phyloP scores from a whole-genome alignment of 2,329 filamentous ascomycete genomes.

The Cercospora nicotianae region DNA sequence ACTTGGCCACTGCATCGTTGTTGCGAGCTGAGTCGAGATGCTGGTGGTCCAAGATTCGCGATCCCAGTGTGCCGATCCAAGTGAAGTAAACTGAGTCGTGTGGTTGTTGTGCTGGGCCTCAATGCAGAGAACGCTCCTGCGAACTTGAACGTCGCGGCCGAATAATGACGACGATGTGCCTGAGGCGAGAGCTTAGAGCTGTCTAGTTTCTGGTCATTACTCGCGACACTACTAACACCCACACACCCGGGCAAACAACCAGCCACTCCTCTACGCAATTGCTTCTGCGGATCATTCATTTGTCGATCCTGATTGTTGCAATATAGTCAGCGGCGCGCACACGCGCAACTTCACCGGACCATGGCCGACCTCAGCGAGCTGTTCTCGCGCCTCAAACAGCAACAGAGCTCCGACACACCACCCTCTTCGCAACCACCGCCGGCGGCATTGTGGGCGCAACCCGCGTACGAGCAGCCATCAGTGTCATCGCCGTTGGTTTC shows the following conservation, averaged over 20 bases:
- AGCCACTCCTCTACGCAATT: slow-evolving; percentile 7
- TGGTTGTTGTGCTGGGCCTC: slow-evolving; percentile 1
- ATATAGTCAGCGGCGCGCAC: slow-evolving; percentile 17
- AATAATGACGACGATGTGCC: neutral
- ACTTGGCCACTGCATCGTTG: neutral
- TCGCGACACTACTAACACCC: slow-evolving; percentile 1
- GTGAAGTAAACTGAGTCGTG: neutral
- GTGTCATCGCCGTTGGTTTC: slow-evolving; percentile 61
- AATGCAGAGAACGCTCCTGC: neutral
- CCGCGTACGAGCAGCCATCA: slow-evolving; percentile 54
- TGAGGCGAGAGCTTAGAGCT: neutral
- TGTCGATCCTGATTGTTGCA: neutral
- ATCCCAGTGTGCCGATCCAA: neutral
- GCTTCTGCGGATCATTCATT: slow-evolving; percentile 7
- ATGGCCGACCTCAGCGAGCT: slow-evolving; percentile 50
- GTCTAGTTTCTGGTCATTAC: slow-evolving; percentile 3
- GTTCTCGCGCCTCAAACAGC: slow-evolving; percentile 45
- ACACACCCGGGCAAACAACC: neutral
- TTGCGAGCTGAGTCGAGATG: neutral
- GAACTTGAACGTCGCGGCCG: neutral
- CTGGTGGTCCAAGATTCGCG: neutral
- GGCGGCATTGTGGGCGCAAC: slow-evolving; percentile 11
- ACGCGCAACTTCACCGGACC: slow-evolving; percentile 12
- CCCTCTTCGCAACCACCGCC: slow-evolving; percentile 41
- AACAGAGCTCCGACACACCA: slow-evolving; percentile 22